A percentile compares a stretch with the other conserved stretches of the same genome.
Evolutionary conservation across 2,329 filamentous ascomycete species (phyloP).

Genomic region (Rosellinia necatrix): DNA sequence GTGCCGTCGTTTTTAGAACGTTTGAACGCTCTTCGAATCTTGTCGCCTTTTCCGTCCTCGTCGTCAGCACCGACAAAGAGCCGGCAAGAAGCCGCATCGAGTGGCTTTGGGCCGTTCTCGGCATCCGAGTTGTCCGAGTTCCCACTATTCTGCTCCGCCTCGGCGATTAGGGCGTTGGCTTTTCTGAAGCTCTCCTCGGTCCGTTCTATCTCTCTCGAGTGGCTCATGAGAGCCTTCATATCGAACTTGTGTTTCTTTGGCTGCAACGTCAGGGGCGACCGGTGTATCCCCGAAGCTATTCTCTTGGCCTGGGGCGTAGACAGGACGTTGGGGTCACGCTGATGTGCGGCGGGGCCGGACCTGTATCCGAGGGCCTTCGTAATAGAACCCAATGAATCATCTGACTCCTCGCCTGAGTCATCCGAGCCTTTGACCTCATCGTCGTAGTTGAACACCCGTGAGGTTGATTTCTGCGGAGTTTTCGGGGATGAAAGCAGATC

Average conservation of each 20-base stretch:
- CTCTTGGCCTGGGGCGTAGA: conserved; percentile 56
- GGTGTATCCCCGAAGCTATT: conserved; percentile 44
- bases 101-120: conserved; percentile 44
- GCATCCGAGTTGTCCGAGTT: conserved; percentile 36
- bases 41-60: conserved; percentile 38
- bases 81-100: conserved; percentile 51
- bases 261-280: conserved; percentile 56
- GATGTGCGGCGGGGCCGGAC: conserved; percentile 28
- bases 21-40: conserved; percentile 52
- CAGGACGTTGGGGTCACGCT: conserved; percentile 27
- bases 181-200: conserved; percentile 59
- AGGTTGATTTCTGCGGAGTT: conserved; percentile 36
- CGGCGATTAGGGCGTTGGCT: conserved; percentile 44
- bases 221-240: conserved; percentile 63
- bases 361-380: conserved; percentile 51
- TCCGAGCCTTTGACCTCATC: conserved; percentile 72
- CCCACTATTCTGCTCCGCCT: conserved; percentile 23
- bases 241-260: conserved; percentile 64
- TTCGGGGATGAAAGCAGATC: conserved; percentile 37
- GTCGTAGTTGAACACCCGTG: conserved; percentile 49
- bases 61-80: conserved; percentile 40
- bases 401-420: conserved; percentile 70
- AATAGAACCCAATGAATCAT: conserved; percentile 58
- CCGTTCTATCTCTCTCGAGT: conserved; percentile 63
- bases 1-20: conserved; percentile 49